Evolutionary conservation across 78 protist genomes (phyloP).

Genomic region (Planoprotostelium fungivorum): DNA sequence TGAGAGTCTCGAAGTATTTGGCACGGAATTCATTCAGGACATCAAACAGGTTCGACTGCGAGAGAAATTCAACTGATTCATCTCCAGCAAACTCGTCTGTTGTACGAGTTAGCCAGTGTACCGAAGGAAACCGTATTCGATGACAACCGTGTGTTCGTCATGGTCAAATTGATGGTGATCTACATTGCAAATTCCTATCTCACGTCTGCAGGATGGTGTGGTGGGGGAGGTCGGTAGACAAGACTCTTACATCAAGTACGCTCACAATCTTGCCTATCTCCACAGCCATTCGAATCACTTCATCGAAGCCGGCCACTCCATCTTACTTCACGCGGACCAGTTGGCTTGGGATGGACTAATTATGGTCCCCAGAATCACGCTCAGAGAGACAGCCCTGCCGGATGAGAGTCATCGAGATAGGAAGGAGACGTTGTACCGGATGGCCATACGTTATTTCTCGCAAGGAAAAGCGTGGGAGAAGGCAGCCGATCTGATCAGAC

Average conservation of each 20-base stretch:
- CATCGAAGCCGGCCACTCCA: background rate
- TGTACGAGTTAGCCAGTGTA: background rate
- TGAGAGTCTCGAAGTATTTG: background rate
- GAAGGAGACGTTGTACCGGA: slow-evolving; percentile 26
- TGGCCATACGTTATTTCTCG: slow-evolving; percentile 41
- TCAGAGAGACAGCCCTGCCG: slow-evolving; percentile 13
- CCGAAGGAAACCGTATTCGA: background rate
- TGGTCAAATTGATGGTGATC: background rate
- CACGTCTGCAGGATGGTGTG: background rate
- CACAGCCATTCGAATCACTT: background rate
- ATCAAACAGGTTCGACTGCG: background rate
- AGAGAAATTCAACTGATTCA: background rate
- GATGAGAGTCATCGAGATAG: slow-evolving; percentile 28
- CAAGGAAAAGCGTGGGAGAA: slow-evolving; percentile 71
- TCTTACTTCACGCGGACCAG: background rate
- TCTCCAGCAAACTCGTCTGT: background rate
- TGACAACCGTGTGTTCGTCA: background rate
- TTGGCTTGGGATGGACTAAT: background rate
- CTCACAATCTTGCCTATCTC: background rate
- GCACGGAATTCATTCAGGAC: background rate
- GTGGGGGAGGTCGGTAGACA: background rate
- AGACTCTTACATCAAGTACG: background rate
- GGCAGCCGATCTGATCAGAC: slow-evolving; percentile 25
- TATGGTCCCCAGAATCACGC: background rate
- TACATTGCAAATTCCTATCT: too few relatives aligned